phyloP scores from a whole-genome alignment of 23 red algal genomes.

The Gracilaria gracilis region DNA sequence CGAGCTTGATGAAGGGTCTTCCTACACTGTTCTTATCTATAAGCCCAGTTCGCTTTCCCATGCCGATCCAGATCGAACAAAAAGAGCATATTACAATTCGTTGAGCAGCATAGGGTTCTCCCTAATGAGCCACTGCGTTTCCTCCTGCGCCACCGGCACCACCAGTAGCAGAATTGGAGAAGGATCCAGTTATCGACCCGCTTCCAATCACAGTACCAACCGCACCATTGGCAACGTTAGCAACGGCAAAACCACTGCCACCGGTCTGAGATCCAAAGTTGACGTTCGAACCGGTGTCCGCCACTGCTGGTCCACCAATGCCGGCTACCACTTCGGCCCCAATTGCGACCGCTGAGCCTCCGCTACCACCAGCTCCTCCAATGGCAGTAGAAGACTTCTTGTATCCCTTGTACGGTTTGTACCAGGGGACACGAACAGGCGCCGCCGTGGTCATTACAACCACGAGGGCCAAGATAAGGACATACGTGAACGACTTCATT shows the following conservation, averaged over 20 bases:
- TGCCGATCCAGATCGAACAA: no score
- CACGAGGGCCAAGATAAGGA: neutral
- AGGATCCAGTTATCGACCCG: neutral
- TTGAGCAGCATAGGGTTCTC: neutral
- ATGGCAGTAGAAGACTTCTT: neutral
- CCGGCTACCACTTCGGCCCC: neutral
- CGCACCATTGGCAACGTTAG: neutral
- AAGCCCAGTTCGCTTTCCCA: no score
- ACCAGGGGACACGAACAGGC: neutral
- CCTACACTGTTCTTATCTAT: no score
- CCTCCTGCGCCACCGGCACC: neutral
- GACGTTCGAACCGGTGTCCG: neutral
- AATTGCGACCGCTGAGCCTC: neutral
- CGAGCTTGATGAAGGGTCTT: no score
- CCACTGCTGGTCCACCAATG: neutral
- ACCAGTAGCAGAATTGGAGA: constrained; percentile 8
- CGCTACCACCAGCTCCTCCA: neutral
- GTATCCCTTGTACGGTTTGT: neutral
- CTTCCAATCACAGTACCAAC: neutral
- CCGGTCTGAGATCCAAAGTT: neutral
- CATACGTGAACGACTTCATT: neutral
- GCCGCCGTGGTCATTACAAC: neutral
- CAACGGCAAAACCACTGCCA: neutral
- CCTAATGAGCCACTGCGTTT: neutral
- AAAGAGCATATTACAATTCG: no score